A percentile compares a stretch with the other conserved stretches of the same genome.
These are phyloP conservation scores for Cryoendolithus antarcticus DNA, from an alignment of 2,329 filamentous ascomycete species.

Conservation along the genomic window DNA sequence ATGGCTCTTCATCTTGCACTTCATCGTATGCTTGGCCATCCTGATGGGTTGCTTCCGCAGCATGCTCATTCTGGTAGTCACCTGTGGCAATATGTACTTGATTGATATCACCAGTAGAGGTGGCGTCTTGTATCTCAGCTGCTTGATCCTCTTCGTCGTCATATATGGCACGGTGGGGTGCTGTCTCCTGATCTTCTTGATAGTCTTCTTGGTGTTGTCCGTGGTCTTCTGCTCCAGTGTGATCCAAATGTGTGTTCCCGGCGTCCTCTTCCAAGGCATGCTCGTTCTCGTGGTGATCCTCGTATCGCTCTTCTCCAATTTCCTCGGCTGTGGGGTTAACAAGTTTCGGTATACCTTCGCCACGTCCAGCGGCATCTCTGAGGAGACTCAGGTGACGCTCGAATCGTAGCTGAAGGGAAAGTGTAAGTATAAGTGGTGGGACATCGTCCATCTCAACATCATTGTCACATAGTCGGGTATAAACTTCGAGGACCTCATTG, in stretches of 20 bases:
- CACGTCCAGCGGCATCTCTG: constrained; percentile 39
- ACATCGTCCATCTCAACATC: constrained; percentile 42
- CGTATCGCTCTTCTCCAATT: constrained; percentile 3
- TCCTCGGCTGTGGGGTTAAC: constrained; percentile 10
- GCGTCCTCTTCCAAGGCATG: neutral
- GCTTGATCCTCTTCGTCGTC: too few relatives aligned
- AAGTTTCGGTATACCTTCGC: constrained; percentile 43
- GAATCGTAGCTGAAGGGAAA: constrained; percentile 44
- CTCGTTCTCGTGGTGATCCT: constrained; percentile 7
- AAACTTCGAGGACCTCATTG: constrained; percentile 46
- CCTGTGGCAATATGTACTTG: constrained; percentile 4
- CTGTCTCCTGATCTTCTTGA: neutral
- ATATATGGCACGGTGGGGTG: too few relatives aligned
- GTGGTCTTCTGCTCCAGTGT: constrained; percentile 1
- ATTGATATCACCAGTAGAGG: constrained; percentile 3
- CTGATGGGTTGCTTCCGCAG: constrained; percentile 4
- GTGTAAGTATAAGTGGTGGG: constrained; percentile 43
- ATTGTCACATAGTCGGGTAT: constrained; percentile 47
- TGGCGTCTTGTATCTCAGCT: too few relatives aligned
- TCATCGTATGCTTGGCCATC: constrained; percentile 16
- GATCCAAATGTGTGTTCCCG: neutral
- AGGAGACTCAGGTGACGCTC: constrained; percentile 41
- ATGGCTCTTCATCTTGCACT: constrained; percentile 13
- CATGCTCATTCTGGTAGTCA: constrained; percentile 4
- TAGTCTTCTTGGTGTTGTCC: constrained; percentile 3